Percentiles rank a stretch among this genome's conserved stretches.
phyloP scores from a whole-genome alignment of 2,329 filamentous ascomycete genomes.

The Sporothrix dimorphospora region DNA sequence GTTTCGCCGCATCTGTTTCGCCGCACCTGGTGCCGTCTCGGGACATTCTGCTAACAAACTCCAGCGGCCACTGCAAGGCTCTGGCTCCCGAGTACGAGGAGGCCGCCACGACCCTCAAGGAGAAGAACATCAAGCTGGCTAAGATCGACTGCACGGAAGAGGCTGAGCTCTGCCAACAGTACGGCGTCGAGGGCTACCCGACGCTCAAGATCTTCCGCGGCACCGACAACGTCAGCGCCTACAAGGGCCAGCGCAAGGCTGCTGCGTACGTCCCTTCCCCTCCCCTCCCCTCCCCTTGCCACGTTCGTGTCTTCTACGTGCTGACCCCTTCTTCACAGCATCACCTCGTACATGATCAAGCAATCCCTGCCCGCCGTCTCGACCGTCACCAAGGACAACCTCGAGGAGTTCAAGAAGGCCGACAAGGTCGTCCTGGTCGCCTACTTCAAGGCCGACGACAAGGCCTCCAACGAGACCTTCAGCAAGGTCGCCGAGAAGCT shows the following conservation, averaged over 20 bases:
- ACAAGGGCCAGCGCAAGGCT: conserved; percentile 88
- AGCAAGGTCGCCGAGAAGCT: conserved; percentile 71
- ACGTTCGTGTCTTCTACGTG: not conserved
- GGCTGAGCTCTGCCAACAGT: conserved; percentile 84
- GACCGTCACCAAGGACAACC: conserved; percentile 73
- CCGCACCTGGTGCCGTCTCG: too few relatives aligned
- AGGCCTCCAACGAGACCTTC: conserved; percentile 86
- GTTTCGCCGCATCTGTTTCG: too few relatives aligned
- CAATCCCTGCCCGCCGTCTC: conserved; percentile 94
- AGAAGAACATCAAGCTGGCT: conserved; percentile 81
- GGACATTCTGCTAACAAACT: conserved; percentile 25
- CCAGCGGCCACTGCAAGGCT: conserved; percentile 97
- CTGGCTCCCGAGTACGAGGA: conserved; percentile 91
- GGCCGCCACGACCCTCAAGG: conserved; percentile 80
- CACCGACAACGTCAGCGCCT: conserved; percentile 76
- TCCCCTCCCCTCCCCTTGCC: not conserved
- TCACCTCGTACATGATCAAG: conserved; percentile 93
- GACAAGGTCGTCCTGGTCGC: conserved; percentile 96
- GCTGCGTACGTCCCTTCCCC: conserved; percentile 66
- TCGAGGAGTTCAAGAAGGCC: conserved; percentile 95
- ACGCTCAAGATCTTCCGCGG: conserved; percentile 99
- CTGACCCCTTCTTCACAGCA: conserved; percentile 45
- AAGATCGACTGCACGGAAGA: conserved; percentile 97
- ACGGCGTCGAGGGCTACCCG: conserved; percentile 95
- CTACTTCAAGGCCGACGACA: conserved; percentile 80